phyloP scores from a whole-genome alignment of 164 flowering plant genomes.

The Umbilicus rupestris region DNA sequence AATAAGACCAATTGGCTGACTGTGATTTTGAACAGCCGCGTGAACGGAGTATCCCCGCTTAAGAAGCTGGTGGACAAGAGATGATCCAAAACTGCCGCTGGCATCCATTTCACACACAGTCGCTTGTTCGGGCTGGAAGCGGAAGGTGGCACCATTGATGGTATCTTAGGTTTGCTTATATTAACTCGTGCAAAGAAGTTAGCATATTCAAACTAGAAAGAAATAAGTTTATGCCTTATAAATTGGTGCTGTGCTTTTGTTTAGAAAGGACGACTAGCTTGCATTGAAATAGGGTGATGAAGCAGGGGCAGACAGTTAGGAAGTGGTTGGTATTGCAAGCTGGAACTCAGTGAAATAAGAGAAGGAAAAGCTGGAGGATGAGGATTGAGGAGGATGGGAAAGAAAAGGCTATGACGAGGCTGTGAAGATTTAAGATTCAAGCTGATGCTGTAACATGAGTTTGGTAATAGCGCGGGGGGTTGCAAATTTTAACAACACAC shows the following conservation, averaged over 20 bases:
- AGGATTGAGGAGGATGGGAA: not conserved
- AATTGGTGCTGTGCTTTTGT: not conserved
- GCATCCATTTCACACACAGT: conserved; percentile 14
- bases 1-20: conserved; percentile 16
- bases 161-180: not conserved
- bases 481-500: conserved; percentile 7
- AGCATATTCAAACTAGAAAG: not conserved
- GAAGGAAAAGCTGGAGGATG: conserved; percentile 6
- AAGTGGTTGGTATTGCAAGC: conserved; percentile 4
- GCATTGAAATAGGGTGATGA: not conserved
- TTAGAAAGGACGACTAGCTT: not conserved
- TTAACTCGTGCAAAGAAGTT: not conserved
- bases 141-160: not conserved
- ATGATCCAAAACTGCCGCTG: conserved; percentile 1
- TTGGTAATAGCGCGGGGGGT: conserved; percentile 8
- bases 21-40: conserved; percentile 51
- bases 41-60: conserved; percentile 57
- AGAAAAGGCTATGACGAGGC: not conserved
- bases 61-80: conserved; percentile 27
- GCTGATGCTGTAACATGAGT: not conserved
- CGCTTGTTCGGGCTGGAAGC: conserved; percentile 3
- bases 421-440: not conserved
- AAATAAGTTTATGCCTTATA: not conserved
- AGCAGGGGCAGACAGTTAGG: too few species aligned
- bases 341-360: not conserved